Percentiles rank a stretch among this genome's conserved stretches.
Conservation (phyloP, 2,329 filamentous ascomycete species). For the Mycosphaerella sp. region DNA sequence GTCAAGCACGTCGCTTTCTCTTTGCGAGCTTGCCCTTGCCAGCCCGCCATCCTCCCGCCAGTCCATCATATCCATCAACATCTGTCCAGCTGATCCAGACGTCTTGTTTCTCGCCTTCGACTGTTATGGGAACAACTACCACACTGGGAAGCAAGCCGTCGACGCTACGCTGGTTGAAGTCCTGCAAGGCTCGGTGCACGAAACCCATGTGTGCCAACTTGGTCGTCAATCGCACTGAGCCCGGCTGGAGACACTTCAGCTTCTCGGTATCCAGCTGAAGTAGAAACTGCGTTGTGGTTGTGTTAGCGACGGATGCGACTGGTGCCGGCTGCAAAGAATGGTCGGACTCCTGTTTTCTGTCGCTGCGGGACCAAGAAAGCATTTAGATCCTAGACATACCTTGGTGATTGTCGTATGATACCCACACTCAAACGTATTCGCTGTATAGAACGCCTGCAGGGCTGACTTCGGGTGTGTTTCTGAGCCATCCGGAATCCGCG, state of each 20-base stretch:
- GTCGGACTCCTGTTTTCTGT: no score
- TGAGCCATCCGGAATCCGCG: neutral
- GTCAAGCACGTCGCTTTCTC: conserved; percentile 3
- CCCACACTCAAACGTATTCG: conserved; percentile 4
- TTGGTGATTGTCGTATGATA: conserved; percentile 7
- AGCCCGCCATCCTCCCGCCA: conserved; percentile 3
- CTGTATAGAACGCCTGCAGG: neutral
- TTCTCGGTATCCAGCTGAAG: neutral
- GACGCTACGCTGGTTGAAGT: conserved; percentile 4
- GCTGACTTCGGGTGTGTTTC: neutral
- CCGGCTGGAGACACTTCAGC: neutral
- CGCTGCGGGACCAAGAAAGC: no score
- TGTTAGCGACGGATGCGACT: neutral
- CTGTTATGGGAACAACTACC: conserved; percentile 5
- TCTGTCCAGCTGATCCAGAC: conserved; percentile 2
- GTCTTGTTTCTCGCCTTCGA: conserved; percentile 3
- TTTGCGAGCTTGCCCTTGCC: neutral
- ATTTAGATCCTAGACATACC: neutral
- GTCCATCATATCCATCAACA: conserved; percentile 4
- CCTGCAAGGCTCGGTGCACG: conserved; percentile 1
- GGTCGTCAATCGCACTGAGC: conserved; percentile 4
- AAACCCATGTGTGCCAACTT: conserved; percentile 3
- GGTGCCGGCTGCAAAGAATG: no score
- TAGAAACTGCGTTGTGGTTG: neutral
- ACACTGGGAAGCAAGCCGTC: conserved; percentile 7